Evolutionary conservation across 1,284 basidiomycete species (phyloP), one percentile per base, ranked within the genome.

Genomic region (Xerocomus amazonicus): DNA sequence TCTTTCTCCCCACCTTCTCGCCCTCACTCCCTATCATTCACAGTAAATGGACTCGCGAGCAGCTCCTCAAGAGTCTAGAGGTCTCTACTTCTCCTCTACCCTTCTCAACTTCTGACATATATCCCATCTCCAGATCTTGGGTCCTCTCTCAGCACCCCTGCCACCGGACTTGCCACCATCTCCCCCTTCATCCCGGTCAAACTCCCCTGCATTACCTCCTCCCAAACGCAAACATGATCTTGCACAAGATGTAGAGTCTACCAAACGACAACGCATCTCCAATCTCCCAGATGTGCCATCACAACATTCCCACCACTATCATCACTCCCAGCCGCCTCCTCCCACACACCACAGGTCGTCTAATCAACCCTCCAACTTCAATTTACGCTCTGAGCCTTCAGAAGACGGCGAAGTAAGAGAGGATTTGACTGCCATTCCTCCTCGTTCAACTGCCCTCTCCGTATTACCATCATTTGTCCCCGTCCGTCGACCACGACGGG

Each of bases 151-250:
- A 50, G 60, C 73, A 31, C 79, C 77, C 52, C 73, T 84, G 29
- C 81, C 85, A 47, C 76, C 81, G 57, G 74, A 76, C 53, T 72
- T 87, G 50, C 84, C 84, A 29, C 80, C 80, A 51, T 84, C 84
- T 50, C 83, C 84, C 48, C 83, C 83, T 13, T 73, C 75, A 36
- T 86, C 84, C 58, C 78, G 82, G 59, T 71, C 76, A 57, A 66
- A 75, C 61, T 86, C 84, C 55, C 83, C 84, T 50, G 72, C 70
- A 28, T 74, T 76, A n/a, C 54, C 48, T 8, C 54, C 60, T 1
- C 50, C 63, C 58, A 88, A 88, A 71, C 83, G 86, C 64, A 86
- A 84, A 69, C 71, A 70, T 53, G 78, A 79, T 56, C 56, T 70
- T 31, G 55, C 69, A n/a, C 62, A 71, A 31, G 73, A 76, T 54